These are phyloP conservation scores for Hapsidospora chrysogenum DNA, from an alignment of 495 filamentous ascomycete species.

Conservation along the genomic window DNA sequence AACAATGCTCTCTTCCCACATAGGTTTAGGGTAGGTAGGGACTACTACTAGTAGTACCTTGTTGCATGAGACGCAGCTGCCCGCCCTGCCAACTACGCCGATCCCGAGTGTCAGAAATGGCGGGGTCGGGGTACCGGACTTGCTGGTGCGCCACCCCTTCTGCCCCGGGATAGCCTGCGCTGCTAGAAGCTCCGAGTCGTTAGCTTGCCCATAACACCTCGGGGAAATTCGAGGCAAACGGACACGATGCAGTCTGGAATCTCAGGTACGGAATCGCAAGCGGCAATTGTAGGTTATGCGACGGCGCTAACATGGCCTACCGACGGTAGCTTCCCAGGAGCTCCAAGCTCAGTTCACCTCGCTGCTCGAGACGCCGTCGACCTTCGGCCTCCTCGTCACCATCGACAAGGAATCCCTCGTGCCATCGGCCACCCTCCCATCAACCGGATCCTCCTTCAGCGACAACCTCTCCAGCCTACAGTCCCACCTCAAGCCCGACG, in stretches of 20 bases:
- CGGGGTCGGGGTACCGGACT: no score
- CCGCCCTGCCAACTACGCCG: no score
- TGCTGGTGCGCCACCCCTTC: no score
- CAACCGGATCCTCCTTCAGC: conserved; percentile 38
- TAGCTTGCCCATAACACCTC: no score
- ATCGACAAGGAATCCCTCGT: conserved; percentile 62
- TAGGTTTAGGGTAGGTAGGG: no score
- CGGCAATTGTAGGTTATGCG: background rate
- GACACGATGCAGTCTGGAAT: conserved; percentile 75
- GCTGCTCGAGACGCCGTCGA: conserved; percentile 43
- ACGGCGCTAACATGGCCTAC: conserved; percentile 5
- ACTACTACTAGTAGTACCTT: no score
- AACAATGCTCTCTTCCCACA: no score
- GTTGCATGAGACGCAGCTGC: no score
- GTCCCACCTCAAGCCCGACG: conserved; percentile 50
- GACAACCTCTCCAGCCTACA: conserved; percentile 40
- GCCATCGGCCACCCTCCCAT: conserved; percentile 41
- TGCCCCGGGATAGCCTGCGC: no score
- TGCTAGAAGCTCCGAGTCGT: no score
- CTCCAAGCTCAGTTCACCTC: conserved; percentile 67
- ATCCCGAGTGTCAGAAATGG: no score
- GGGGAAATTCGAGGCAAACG: background rate
- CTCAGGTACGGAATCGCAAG: conserved; percentile 35
- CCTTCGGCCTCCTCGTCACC: conserved; percentile 67
- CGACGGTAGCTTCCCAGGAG: conserved; percentile 55